Percentiles rank a stretch among this genome's conserved stretches.
Conservation (phyloP, 805 yeast species). For the Dipodascopsis tothii region DNA sequence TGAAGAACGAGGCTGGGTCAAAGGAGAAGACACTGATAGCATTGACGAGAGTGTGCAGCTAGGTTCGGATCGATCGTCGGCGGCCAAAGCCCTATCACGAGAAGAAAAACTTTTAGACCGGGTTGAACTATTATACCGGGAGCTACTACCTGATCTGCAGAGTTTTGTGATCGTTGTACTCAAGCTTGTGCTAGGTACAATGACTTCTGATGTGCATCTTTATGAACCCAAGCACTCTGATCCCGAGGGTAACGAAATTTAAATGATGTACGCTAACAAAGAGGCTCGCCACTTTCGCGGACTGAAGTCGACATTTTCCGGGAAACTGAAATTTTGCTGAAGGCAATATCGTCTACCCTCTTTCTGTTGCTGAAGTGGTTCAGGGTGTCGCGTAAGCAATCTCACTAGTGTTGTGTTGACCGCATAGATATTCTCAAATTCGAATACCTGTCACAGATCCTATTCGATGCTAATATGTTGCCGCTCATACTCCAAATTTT, state of each 20-base stretch:
- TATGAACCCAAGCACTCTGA: slow-evolving; percentile 1
- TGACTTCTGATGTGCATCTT: not conserved
- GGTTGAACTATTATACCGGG: slow-evolving; percentile 41
- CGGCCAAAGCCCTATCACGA: no score
- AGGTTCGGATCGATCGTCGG: no score
- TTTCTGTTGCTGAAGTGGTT: slow-evolving; percentile 63
- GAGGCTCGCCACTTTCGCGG: not conserved
- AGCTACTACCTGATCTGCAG: slow-evolving; percentile 48
- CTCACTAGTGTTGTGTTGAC: not conserved
- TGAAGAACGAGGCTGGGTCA: slow-evolving; percentile 61
- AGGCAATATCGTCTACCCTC: slow-evolving; percentile 50
- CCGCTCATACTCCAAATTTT: slow-evolving; percentile 18
- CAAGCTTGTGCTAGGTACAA: slow-evolving; percentile 48
- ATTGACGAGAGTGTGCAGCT: no score
- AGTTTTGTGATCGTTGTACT: slow-evolving; percentile 59
- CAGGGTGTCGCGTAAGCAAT: slow-evolving; percentile 46
- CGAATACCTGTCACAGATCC: slow-evolving; percentile 61
- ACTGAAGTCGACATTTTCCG: slow-evolving; percentile 47
- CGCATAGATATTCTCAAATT: slow-evolving; percentile 53
- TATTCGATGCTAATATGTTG: slow-evolving; percentile 53
- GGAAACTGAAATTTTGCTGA: slow-evolving; percentile 56
- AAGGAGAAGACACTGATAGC: slow-evolving; percentile 9
- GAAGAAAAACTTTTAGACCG: slow-evolving; percentile 44
- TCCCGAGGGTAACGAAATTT: not conserved
- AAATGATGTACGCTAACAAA: no score